Percentiles rank a stretch among this genome's conserved stretches.
Conservation (phyloP, 2,329 filamentous ascomycete species). For the Magnaporthiopsis rhizophila region DNA sequence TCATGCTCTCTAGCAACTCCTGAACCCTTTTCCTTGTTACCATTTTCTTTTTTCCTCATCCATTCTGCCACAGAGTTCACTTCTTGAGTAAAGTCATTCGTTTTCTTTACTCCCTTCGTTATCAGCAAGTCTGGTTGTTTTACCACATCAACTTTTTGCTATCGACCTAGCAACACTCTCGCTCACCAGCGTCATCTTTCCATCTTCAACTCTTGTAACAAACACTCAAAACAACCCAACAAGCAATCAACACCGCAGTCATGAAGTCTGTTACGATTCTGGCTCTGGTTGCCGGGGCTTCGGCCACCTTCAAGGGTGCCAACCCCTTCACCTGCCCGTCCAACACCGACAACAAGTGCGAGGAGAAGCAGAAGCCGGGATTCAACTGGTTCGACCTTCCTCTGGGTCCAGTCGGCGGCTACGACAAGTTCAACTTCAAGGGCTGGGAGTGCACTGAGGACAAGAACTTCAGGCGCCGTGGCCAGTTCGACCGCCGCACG, state of each 20-base stretch:
- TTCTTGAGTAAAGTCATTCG: constrained; percentile 42
- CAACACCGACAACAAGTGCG: constrained; percentile 73
- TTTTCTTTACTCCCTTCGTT: constrained; percentile 28
- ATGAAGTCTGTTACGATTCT: constrained; percentile 41
- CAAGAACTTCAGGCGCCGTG: constrained; percentile 49
- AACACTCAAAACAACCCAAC: background rate
- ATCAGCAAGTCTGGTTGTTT: constrained; percentile 5
- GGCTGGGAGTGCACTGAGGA: constrained; percentile 57
- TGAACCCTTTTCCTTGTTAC: constrained; percentile 18
- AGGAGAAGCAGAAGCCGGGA: constrained; percentile 57
- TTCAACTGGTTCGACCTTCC: constrained; percentile 64
- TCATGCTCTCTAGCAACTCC: constrained; percentile 13
- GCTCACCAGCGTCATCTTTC: constrained; percentile 9
- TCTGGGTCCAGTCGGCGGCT: constrained; percentile 53
- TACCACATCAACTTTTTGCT: constrained; percentile 17
- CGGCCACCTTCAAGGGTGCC: constrained; percentile 31
- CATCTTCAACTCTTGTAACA: background rate
- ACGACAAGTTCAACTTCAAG: constrained; percentile 65
- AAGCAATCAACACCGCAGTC: constrained; percentile 27
- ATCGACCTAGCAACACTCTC: constrained; percentile 9
- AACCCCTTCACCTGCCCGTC: constrained; percentile 56
- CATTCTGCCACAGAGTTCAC: background rate
- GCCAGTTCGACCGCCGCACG: constrained; percentile 42
- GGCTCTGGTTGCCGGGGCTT: constrained; percentile 42
- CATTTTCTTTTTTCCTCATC: constrained; percentile 20